These are phyloP conservation scores for Paramecium sexaurelia DNA, from an alignment of 73 alveolate species.

Conservation along the genomic window DNA sequence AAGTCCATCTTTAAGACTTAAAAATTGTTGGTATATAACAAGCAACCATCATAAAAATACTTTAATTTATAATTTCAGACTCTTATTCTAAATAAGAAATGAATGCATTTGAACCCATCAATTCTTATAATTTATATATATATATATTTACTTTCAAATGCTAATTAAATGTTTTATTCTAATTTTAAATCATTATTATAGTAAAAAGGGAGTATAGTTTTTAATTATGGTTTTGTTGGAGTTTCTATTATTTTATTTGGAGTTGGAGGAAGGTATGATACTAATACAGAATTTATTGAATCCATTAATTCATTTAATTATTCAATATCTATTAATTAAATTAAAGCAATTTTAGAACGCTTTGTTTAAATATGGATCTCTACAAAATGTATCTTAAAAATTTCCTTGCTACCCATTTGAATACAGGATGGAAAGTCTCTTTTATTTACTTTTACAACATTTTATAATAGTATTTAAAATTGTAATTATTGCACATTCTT, in stretches of 20 bases:
- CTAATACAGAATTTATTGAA: neutral
- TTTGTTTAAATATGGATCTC: neutral
- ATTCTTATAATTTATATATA: neutral
- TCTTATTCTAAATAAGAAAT: neutral
- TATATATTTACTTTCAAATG: neutral
- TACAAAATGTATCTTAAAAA: neutral
- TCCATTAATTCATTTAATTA: neutral
- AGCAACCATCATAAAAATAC: neutral
- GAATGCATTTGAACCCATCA: neutral
- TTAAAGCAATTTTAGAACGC: neutral
- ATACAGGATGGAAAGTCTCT: neutral
- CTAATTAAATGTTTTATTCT: neutral
- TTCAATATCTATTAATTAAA: neutral
- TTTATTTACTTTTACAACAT: neutral
- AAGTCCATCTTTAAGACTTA: neutral
- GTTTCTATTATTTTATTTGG: neutral
- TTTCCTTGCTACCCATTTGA: neutral
- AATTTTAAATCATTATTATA: neutral
- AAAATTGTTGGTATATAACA: neutral
- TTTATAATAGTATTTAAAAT: neutral
- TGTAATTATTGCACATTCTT: neutral
- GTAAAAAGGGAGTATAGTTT: neutral
- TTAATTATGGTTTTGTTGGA: neutral
- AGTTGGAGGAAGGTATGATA: neutral
- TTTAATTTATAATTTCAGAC: neutral